Evolutionary conservation across 2,329 filamentous ascomycete species (phyloP), one percentile per base, ranked within the genome.

Genomic region (Penicillium sp.): DNA sequence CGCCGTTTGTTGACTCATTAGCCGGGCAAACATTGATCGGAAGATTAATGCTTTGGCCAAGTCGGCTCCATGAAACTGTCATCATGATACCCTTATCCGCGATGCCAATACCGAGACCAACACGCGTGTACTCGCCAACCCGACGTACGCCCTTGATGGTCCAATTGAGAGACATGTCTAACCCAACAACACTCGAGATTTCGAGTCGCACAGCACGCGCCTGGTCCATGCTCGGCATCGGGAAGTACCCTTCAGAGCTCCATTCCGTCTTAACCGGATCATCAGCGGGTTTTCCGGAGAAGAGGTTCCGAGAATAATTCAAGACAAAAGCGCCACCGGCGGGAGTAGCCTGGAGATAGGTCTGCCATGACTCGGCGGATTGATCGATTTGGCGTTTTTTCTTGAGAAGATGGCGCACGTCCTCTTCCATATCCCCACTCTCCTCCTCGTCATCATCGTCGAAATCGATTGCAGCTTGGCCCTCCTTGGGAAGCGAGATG

Each of bases 41-140:
- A 15, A 79, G 34, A 40, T 66, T 71, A 52, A 79, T 70, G 10
- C 55, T 68, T 55, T 79, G 76, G 5, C 74, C 74, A 25, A 79
- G 66, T 54, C 76, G 66, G 36, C 61, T 72, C 76, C 76, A 78
- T 27, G 70, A 70, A 23, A 77, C 48, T 5, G 70, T 71, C 63
- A 77, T 68, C 44, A 72, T 64, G 10, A 79, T 66, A 5, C 76
- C 75, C 13, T 64, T 64, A 2, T 52, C 67, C 34, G 72, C 64
- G n/a, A 79, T 36, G 5, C 74, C 72, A 29, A 78, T 60, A 2
- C 72, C 74, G 19, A 79, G 58, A 0, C 75, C 75, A 59, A 78
- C 65, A 29, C 66, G 72, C 5, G 74, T 74, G 50, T 75, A 71
- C 29, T 73, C 68, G 10, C 72, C 71, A 44, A 78, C 64, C 33